phyloP scores from a whole-genome alignment of 2,329 filamentous ascomycete species.

The Fusarium cyanostomum region DNA sequence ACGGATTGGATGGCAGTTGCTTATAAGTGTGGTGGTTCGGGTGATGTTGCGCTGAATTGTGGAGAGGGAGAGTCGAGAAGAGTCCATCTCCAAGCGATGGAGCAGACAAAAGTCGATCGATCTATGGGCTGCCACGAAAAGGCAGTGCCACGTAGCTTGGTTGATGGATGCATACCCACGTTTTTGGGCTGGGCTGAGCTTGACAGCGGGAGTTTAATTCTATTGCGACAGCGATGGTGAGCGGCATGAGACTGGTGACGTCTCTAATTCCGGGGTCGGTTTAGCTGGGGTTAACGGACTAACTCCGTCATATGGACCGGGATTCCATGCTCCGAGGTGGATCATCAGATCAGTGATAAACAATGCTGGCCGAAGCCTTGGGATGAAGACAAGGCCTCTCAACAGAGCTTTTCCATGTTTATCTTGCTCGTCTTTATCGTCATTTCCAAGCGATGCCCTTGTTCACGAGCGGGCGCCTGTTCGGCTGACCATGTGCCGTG shows the following conservation, averaged over 20 bases:
- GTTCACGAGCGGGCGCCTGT: not conserved
- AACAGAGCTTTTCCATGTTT: constrained; percentile 2
- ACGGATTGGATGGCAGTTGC: not conserved
- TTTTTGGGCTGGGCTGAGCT: not conserved
- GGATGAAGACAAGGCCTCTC: constrained; percentile 20
- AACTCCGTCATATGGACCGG: constrained; percentile 4
- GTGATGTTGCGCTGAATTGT: too few relatives aligned
- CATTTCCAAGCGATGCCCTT: not conserved
- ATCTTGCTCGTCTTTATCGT: not conserved
- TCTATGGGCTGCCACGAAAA: too few relatives aligned
- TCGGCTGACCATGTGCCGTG: not conserved
- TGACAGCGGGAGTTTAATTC: not conserved
- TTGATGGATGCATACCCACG: too few relatives aligned
- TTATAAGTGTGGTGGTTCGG: not conserved
- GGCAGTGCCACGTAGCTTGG: too few relatives aligned
- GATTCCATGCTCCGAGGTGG: not conserved
- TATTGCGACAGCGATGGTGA: too few relatives aligned
- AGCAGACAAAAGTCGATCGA: too few relatives aligned
- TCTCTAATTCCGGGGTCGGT: not conserved
- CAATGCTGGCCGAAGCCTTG: constrained; percentile 1
- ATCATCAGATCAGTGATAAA: not conserved
- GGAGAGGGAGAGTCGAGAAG: not conserved
- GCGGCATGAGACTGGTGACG: not conserved
- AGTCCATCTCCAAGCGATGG: too few relatives aligned
- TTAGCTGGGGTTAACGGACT: constrained; percentile 2